Base-by-base conservation (phyloP, 257 asterid species). In the Coffea canephora region DNA sequence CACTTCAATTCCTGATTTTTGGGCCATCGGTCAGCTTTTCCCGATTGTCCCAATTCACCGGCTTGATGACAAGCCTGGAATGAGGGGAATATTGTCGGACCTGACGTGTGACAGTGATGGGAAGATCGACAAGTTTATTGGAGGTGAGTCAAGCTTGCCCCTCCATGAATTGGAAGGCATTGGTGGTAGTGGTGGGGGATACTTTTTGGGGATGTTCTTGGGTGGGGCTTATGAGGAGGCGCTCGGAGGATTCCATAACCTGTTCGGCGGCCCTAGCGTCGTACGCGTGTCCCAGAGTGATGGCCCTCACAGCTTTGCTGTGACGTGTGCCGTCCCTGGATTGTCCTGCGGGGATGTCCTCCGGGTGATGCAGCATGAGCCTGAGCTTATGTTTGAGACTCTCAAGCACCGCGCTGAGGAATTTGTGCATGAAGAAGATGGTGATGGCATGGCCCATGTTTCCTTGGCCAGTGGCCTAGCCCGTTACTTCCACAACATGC, bases 181-280 rank as follows among this genome's bases (percentile, higher is more conserved):
- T 27, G 89, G 82, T 64, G 78, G 89, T 0, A 87, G 82, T 57
- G 78, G 89, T 0, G 87, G 86, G 6, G 48, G 87, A 0, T 92
- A 96, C 82, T 96, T 89, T 82, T 78, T 94, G 34, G 99, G 99
- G 43, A 96, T 94, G 97, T 94, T 96, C 77, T 84, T 92, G 72
- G 99, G 98, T 5, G 99, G 99, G 80, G 99, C 99, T 68, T 96
- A 96, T 43, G 91, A 94, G 87, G 98, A 96, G 86, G 97, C 99
- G 1, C 90, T 96, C 1, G 99, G 98, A 0, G 97, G 97, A 6
- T 76, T 87, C 67, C 99, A 96, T 86, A 96, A 96, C 86, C 88
- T 96, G 25, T 96, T 96, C 39, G 98, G 97, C 23, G 94, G 97
- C 9, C 97, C 99, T 0, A 94, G 98, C 25, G 91, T 92, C 1